These are phyloP conservation scores for Anaeramoeba flamelloides DNA, from an alignment of 78 protist species.

Conservation along the genomic window DNA sequence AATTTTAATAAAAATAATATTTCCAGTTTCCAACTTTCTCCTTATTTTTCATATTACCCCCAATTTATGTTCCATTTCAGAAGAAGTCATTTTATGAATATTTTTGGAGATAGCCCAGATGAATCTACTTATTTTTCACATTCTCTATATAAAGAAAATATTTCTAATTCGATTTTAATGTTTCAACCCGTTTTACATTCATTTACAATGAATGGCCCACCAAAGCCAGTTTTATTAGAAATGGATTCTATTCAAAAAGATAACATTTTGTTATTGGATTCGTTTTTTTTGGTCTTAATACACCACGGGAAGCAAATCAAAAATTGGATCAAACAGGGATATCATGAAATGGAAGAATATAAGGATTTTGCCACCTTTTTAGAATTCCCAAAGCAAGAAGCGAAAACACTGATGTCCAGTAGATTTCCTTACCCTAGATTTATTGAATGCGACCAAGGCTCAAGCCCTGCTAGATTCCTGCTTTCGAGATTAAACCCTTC, in stretches of 20 bases:
- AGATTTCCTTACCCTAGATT: not conserved
- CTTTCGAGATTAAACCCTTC: not conserved
- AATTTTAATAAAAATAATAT: slow-evolving; percentile 43
- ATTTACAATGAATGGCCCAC: slow-evolving; percentile 29
- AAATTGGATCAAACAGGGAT: slow-evolving; percentile 54
- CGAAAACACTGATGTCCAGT: not conserved
- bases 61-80: slow-evolving; percentile 95
- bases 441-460: not conserved
- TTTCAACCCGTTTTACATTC: slow-evolving; percentile 85
- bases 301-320: slow-evolving; percentile 82
- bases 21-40: slow-evolving; percentile 40
- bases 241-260: not conserved
- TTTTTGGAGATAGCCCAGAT: slow-evolving; percentile 82
- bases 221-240: not conserved
- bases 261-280: slow-evolving; percentile 80
- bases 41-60: slow-evolving; percentile 66
- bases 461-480: not conserved
- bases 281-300: slow-evolving; percentile 85
- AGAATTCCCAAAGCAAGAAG: not conserved
- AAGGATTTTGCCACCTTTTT: not conserved
- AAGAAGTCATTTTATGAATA: slow-evolving; percentile 64
- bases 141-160: slow-evolving; percentile 28
- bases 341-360: not conserved
- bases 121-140: slow-evolving; percentile 71
- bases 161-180: slow-evolving; percentile 62